A percentile compares a stretch with the other conserved stretches of the same genome.
These are phyloP conservation scores for Trypanosoma cruzi DNA, from an alignment of 208 protist species.

Conservation along the genomic window DNA sequence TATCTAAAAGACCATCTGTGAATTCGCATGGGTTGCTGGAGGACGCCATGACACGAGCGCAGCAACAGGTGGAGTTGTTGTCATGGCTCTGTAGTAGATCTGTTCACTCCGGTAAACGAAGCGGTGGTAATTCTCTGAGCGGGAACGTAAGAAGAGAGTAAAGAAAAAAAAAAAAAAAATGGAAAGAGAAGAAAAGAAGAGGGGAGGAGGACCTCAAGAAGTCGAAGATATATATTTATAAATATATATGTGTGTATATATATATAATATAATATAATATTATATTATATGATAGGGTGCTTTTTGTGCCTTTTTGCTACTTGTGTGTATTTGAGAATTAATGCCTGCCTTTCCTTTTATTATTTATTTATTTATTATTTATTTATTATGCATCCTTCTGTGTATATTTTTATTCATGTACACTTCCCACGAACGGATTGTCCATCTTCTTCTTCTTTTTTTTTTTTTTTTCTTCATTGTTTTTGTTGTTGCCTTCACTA, in stretches of 20 bases:
- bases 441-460: too few relatives aligned
- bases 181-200: background rate
- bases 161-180: background rate
- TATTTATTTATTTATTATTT: background rate
- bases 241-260: background rate
- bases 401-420: background rate
- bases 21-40: slow-evolving; percentile 14
- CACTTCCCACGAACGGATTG: too few relatives aligned
- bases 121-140: background rate
- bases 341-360: background rate
- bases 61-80: slow-evolving; percentile 25
- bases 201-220: background rate
- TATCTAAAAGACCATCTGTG: background rate
- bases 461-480: too few relatives aligned
- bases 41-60: slow-evolving; percentile 15
- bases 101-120: background rate
- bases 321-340: background rate
- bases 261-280: background rate
- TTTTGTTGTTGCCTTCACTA: too few relatives aligned
- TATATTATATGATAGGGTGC: too few relatives aligned
- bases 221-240: background rate
- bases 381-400: background rate
- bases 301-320: background rate
- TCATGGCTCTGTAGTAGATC: slow-evolving; percentile 10
- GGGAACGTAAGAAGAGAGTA: background rate